These are phyloP conservation scores for Trichoderma endophyticum DNA, from an alignment of 2,329 filamentous ascomycete species.

Conservation along the genomic window DNA sequence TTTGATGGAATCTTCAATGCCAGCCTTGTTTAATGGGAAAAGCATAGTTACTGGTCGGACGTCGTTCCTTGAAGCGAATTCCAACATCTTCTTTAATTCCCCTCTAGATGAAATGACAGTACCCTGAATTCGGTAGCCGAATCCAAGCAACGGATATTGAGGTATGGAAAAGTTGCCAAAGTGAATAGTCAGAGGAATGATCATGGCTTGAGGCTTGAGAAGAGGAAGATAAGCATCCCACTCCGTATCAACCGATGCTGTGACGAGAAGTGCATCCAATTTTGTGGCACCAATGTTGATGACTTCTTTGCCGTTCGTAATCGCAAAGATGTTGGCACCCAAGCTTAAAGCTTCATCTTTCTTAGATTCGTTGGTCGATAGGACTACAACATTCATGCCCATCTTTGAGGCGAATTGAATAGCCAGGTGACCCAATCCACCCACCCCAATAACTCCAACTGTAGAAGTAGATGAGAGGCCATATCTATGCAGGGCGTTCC, in stretches of 20 bases:
- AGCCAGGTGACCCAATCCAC: neutral
- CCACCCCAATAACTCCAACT: neutral
- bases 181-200: neutral
- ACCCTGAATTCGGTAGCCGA: neutral
- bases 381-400: neutral
- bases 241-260: neutral
- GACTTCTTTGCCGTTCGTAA: neutral
- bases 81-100: neutral
- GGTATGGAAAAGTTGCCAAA: neutral
- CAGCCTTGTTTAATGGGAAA: neutral
- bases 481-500: neutral
- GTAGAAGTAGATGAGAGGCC: neutral
- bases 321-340: neutral
- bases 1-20: neutral
- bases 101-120: neutral
- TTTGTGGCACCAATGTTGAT: neutral
- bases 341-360: neutral
- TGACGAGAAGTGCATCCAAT: neutral
- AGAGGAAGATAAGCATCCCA: neutral
- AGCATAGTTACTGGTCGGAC: neutral
- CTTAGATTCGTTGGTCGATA: neutral
- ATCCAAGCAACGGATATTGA: neutral
- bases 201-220: neutral
- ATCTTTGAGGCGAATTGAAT: neutral
- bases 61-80: neutral